phyloP scores from a whole-genome alignment of 179 eudicot species.

The Silene noctiflora region DNA sequence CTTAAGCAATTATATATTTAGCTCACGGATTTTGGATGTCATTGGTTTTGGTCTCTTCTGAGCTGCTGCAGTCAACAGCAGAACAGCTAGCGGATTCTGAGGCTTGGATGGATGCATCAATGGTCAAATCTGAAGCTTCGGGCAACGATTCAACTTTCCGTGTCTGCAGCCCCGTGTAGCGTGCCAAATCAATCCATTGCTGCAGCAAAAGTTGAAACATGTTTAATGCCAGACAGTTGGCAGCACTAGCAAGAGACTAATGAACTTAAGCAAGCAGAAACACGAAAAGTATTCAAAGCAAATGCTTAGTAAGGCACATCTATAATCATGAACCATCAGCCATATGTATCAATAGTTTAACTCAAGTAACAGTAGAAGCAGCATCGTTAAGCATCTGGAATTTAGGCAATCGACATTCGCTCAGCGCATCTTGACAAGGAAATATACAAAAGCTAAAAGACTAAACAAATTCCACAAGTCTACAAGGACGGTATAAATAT shows the following conservation, averaged over 20 bases:
- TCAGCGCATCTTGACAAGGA: not conserved
- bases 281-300: not conserved
- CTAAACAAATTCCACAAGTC: not conserved
- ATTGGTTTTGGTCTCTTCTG: slow-evolving; percentile 56
- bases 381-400: not conserved
- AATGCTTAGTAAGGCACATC: not conserved
- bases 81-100: slow-evolving; percentile 42
- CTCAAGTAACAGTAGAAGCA: not conserved
- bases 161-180: slow-evolving; percentile 72
- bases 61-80: slow-evolving; percentile 43
- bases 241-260: not conserved
- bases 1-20: slow-evolving; percentile 12
- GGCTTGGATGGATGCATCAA: slow-evolving; percentile 21
- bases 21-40: slow-evolving; percentile 57
- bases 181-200: slow-evolving; percentile 99
- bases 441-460: not conserved
- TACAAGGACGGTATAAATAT: not conserved
- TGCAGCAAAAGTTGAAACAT: slow-evolving; percentile 36
- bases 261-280: not conserved
- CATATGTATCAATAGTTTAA: not conserved
- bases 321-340: not conserved
- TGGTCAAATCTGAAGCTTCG: slow-evolving; percentile 38
- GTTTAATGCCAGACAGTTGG: not conserved
- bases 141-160: slow-evolving; percentile 43
- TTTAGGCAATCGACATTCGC: not conserved